phyloP scores from a whole-genome alignment of 306 rosid genomes.

The Herpetospermum pedunculosum region DNA sequence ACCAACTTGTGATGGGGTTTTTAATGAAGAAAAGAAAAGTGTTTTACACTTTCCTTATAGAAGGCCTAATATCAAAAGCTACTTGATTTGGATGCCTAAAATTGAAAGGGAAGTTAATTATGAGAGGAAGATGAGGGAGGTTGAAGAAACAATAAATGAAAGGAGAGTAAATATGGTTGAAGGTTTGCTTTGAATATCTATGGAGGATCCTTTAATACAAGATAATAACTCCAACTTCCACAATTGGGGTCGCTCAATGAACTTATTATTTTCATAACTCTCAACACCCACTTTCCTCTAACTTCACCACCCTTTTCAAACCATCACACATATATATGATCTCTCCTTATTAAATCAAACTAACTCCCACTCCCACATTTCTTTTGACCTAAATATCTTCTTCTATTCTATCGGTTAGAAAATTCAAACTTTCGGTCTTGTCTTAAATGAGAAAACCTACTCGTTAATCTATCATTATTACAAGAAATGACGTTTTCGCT shows the following conservation, averaged over 20 bases:
- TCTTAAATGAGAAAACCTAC: no score
- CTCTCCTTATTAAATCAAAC: neutral
- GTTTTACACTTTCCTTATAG: neutral
- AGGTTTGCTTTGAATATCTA: slow-evolving; percentile 10
- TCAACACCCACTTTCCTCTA: slow-evolving; percentile 10
- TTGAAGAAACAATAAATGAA: slow-evolving; percentile 8
- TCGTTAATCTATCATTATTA: no score
- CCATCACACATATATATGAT: neutral
- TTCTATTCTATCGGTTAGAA: no score
- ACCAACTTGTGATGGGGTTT: neutral
- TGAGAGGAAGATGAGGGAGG: neutral
- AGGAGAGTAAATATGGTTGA: neutral
- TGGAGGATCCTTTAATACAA: neutral
- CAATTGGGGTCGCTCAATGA: slow-evolving; percentile 9
- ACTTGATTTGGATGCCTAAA: neutral
- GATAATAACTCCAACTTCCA: slow-evolving; percentile 11
- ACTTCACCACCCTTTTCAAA: neutral
- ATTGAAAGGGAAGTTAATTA: neutral
- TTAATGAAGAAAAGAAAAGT: neutral
- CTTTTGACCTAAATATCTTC: neutral
- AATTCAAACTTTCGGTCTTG: no score
- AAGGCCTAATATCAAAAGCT: neutral
- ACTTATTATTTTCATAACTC: slow-evolving; percentile 6
- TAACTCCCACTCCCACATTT: neutral
- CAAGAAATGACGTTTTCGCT: no score